Percentiles rank a stretch among this genome's conserved stretches.
Conservation (phyloP, 805 yeast genomes). For the Clavispora vitiphila region DNA sequence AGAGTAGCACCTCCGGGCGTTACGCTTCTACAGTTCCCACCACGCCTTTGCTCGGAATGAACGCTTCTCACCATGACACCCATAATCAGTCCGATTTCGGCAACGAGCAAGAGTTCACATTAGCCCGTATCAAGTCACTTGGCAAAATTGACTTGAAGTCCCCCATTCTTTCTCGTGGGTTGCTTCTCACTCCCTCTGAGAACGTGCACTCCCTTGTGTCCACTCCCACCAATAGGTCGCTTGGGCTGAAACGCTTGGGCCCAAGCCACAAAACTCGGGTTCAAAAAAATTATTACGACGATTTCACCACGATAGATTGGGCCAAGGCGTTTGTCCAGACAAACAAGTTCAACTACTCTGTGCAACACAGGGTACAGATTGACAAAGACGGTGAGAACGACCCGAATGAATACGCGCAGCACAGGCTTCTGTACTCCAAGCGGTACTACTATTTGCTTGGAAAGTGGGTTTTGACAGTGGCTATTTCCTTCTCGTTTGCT, state of each 20-base stretch:
- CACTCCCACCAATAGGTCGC: slow-evolving; percentile 1
- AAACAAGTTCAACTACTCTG: slow-evolving; percentile 34
- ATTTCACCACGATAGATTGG: slow-evolving; percentile 62
- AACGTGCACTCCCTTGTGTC: neutral
- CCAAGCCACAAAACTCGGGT: neutral
- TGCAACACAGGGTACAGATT: slow-evolving; percentile 9
- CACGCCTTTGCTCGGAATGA: neutral
- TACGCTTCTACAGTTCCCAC: neutral
- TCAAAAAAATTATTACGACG: slow-evolving; percentile 42
- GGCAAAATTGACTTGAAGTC: slow-evolving; percentile 1
- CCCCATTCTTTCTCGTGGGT: neutral
- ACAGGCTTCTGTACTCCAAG: slow-evolving; percentile 18
- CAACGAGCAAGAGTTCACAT: neutral
- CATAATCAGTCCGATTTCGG: neutral
- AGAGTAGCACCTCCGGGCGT: neutral
- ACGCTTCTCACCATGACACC: neutral
- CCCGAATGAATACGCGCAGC: slow-evolving; percentile 1
- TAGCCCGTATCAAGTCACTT: slow-evolving; percentile 3
- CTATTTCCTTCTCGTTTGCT: slow-evolving; percentile 43
- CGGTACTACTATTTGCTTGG: slow-evolving; percentile 34
- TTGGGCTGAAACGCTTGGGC: neutral
- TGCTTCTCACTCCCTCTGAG: neutral
- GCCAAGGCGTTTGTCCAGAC: slow-evolving; percentile 43
- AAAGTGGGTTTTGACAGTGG: slow-evolving; percentile 46
- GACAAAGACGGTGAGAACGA: slow-evolving; percentile 22